Conservation (phyloP, 2,329 filamentous ascomycete species). For the Epichloe baconii region DNA sequence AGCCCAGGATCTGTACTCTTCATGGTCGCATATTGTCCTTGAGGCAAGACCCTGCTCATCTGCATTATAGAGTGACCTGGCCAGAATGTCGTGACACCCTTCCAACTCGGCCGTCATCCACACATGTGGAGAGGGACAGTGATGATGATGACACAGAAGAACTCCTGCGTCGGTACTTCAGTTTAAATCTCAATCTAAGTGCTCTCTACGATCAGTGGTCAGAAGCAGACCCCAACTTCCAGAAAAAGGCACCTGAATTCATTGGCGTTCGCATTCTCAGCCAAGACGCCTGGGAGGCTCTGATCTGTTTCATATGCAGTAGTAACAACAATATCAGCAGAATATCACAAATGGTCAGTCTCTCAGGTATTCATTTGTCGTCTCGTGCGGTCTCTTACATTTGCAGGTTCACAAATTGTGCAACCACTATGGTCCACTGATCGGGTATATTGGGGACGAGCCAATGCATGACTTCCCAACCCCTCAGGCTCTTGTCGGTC, state of each 20-base stretch:
- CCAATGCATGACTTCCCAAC: slow-evolving; percentile 79
- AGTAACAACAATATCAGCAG: slow-evolving; percentile 96
- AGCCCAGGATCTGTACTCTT: slow-evolving; percentile 60
- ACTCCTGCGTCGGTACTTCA: slow-evolving; percentile 76
- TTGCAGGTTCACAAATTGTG: slow-evolving; percentile 71
- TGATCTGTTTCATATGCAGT: slow-evolving; percentile 93
- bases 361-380: not conserved
- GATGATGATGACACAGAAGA: slow-evolving; percentile 54
- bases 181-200: slow-evolving; percentile 63
- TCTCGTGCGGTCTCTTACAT: not conserved
- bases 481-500: slow-evolving; percentile 57
- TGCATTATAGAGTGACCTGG: slow-evolving; percentile 70
- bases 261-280: slow-evolving; percentile 82
- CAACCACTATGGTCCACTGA: slow-evolving; percentile 64
- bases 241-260: slow-evolving; percentile 73
- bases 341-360: slow-evolving; percentile 82
- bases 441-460: slow-evolving; percentile 56
- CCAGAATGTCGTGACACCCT: slow-evolving; percentile 18
- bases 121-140: slow-evolving; percentile 7
- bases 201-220: slow-evolving; percentile 82
- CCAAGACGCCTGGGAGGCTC: slow-evolving; percentile 91
- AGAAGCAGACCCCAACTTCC: slow-evolving; percentile 72
- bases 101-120: slow-evolving; percentile 5
- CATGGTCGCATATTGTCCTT: slow-evolving; percentile 75
- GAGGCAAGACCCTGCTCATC: slow-evolving; percentile 62